A percentile compares a stretch with the other conserved stretches of the same genome.
Evolutionary conservation across 2,329 filamentous ascomycete genomes (phyloP).

Genomic region (Elsinoe perseae): DNA sequence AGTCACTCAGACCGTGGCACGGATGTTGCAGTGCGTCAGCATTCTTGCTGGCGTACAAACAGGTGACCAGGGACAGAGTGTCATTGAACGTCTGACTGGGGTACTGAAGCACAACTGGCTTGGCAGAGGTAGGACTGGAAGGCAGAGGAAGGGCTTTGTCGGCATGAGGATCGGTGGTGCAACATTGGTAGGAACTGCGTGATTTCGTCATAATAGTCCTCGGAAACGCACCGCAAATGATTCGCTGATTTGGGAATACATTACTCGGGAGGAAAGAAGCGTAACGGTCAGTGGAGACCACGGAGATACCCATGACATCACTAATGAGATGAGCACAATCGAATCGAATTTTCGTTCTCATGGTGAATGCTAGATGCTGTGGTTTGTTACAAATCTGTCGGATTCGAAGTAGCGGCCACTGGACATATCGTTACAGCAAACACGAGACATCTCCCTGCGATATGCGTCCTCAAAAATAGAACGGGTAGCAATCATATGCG

Average conservation of each 20-base stretch:
- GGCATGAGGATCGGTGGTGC: conserved; percentile 46
- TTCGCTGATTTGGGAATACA: no score
- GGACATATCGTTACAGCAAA: background rate
- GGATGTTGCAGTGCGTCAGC: conserved; percentile 94
- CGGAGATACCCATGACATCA: background rate
- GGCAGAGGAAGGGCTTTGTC: conserved; percentile 84
- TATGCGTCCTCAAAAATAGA: no score
- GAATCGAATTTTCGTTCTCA: background rate
- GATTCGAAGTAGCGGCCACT: background rate
- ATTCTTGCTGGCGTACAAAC: conserved; percentile 72
- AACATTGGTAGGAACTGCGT: conserved; percentile 19
- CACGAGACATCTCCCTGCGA: no score
- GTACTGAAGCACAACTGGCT: conserved; percentile 96
- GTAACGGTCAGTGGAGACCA: background rate
- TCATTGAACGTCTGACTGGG: conserved; percentile 75
- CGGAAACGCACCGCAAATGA: no score
- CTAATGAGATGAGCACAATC: background rate
- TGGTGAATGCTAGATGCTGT: background rate
- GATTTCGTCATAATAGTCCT: background rate
- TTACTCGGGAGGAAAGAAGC: background rate
- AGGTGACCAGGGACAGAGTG: conserved; percentile 64
- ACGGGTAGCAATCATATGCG: no score
- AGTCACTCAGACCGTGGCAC: conserved; percentile 86
- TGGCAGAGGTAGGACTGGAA: conserved; percentile 76
- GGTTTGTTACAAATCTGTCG: background rate